Evolutionary conservation across 176 grass and related monocot genomes (phyloP), one percentile per base, ranked within the genome.

Genomic region (Ananas comosus): DNA sequence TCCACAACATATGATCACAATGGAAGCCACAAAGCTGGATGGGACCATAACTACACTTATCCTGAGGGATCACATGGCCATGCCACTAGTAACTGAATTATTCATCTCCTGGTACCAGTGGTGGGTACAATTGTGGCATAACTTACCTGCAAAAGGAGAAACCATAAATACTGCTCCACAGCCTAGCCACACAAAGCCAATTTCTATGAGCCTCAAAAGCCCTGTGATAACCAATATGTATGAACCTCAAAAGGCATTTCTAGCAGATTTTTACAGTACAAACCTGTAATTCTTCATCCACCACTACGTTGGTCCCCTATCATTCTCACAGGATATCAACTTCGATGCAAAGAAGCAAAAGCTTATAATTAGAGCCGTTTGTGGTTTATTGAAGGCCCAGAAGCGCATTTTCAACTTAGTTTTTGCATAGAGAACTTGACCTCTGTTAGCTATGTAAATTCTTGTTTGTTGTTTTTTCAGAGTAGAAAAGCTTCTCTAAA

Each of bases 61-160:
- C 56, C 2, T 19, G 52, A 7, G 16, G 52, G 12, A n/a, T 56
- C 12, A 56, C 52, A 61, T n/a, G 3, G 17, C 4, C 56, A 42
- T 42, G 33, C 33, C 0, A 42, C 29, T 49, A 13, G 23, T 71
- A 71, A 71, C 33, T 71, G 12, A 71, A 71, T 71, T 49, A 14
- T 71, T 27, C 19, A 51, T 12, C 12, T 16, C 21, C 14, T 61
- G 13, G 21, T 52, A 71, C 22, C 48, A 71, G 51, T 21, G 68
- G 48, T 71, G 48, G 64, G 6, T 47, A 71, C 16, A 53, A 71
- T 19, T 71, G 22, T 12, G 42, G n/a, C 48, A n/a, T 16, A 12
- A 49, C 66, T 49, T 69, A 69, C 11, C 28, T 71, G 13, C 12
- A 11, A 8, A 53, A 71, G 68, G 42, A 71, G 56, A 19, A 61